phyloP scores from a whole-genome alignment of 108 stramenopile species.

The Fragilaria radians region DNA sequence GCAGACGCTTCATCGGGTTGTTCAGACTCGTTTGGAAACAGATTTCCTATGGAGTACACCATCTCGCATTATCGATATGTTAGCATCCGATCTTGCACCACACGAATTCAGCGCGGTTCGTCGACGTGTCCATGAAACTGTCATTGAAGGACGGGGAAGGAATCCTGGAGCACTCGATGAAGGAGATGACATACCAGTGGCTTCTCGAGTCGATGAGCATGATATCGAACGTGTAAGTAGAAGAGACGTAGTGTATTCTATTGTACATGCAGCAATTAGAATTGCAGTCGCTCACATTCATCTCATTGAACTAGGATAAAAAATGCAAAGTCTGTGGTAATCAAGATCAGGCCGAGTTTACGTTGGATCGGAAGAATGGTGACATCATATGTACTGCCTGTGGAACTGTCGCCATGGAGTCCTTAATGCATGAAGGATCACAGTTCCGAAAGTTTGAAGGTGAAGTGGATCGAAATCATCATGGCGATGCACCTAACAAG shows the following conservation, averaged over 20 bases:
- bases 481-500: constrained; percentile 79
- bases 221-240: constrained; percentile 36
- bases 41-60: constrained; percentile 81
- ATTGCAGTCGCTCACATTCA: neutral
- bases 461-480: constrained; percentile 86
- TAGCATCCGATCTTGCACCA: constrained; percentile 58
- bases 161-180: constrained; percentile 32
- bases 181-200: constrained; percentile 35
- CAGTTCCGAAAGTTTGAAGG: constrained; percentile 88
- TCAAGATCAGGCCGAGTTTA: constrained; percentile 74
- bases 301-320: constrained; percentile 54
- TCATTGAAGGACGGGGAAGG: constrained; percentile 67
- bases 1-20: constrained; percentile 14
- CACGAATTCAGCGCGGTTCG: constrained; percentile 58
- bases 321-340: constrained; percentile 77
- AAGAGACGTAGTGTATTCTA: constrained; percentile 15
- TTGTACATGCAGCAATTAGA: too few relatives aligned
- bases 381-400: constrained; percentile 79
- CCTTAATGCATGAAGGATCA: constrained; percentile 82
- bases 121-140: constrained; percentile 77
- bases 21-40: constrained; percentile 47
- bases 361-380: constrained; percentile 80
- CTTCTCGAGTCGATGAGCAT: constrained; percentile 19
- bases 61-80: constrained; percentile 62
- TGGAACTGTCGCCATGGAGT: constrained; percentile 77